Conservation (phyloP, 495 filamentous ascomycete genomes). For the Xylaria longipes region DNA sequence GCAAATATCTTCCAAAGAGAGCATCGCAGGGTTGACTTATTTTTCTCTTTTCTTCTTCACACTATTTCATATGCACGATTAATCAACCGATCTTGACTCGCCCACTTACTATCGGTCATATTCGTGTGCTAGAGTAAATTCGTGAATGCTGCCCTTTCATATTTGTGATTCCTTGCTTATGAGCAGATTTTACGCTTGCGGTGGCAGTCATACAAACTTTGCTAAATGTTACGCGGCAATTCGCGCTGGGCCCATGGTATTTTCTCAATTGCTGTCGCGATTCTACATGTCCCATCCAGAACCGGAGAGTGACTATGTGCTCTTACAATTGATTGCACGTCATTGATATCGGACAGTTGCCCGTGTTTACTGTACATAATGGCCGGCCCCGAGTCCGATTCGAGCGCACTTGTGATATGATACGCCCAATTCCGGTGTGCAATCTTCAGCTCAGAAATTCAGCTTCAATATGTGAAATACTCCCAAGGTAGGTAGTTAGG, state of each 20-base stretch:
- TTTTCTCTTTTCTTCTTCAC: slow-evolving; percentile 42
- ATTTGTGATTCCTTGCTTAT: slow-evolving; percentile 30
- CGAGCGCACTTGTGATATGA: background rate
- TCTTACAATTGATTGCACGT: background rate
- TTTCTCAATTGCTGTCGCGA: background rate
- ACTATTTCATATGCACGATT: slow-evolving; percentile 55
- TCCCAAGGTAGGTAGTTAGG: background rate
- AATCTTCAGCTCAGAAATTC: background rate
- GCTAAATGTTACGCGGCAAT: background rate
- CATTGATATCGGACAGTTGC: background rate
- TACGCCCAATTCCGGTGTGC: background rate
- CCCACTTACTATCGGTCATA: slow-evolving; percentile 58
- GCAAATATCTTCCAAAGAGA: slow-evolving; percentile 21
- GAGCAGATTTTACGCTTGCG: slow-evolving; percentile 33
- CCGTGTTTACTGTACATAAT: background rate
- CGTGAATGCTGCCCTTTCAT: slow-evolving; percentile 36
- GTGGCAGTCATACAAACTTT: slow-evolving; percentile 31
- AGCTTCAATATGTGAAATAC: background rate
- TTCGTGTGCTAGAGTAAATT: slow-evolving; percentile 53
- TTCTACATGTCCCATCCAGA: background rate
- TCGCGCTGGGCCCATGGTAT: background rate
- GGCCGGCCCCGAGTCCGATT: background rate
- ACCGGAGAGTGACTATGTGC: background rate
- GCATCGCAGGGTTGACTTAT: slow-evolving; percentile 6
- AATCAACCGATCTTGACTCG: slow-evolving; percentile 58